Evolutionary conservation across 176 grass and related monocot species (phyloP).

Genomic region (Otatea glauca): DNA sequence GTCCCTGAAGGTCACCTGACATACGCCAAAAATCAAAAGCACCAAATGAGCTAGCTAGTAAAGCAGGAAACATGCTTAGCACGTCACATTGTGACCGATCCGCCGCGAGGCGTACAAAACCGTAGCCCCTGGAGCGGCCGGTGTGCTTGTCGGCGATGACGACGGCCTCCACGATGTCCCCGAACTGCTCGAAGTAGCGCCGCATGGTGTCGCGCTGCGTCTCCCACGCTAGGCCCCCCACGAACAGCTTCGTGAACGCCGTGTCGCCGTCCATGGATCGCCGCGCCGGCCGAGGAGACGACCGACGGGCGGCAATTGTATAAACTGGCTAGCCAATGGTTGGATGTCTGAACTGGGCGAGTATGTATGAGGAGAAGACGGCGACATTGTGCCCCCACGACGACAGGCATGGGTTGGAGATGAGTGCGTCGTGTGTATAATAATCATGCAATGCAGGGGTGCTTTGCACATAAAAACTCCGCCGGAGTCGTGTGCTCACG

Average conservation of each 20-base stretch:
- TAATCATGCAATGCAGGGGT: neutral
- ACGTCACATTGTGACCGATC: neutral
- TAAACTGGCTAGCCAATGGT: conserved; percentile 2
- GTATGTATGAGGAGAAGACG: conserved; percentile 32
- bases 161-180: conserved; percentile 62
- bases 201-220: conserved; percentile 57
- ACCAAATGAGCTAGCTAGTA: neutral
- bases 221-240: conserved; percentile 64
- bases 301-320: conserved; percentile 19
- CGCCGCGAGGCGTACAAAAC: conserved; percentile 48
- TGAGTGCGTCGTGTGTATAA: conserved; percentile 27
- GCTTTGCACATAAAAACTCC: neutral
- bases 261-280: conserved; percentile 52
- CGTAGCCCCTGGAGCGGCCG: conserved; percentile 68
- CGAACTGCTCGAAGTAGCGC: conserved; percentile 63
- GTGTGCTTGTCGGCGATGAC: conserved; percentile 74
- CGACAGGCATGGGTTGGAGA: conserved; percentile 6
- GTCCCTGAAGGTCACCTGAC: conserved; percentile 63
- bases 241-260: conserved; percentile 66
- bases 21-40: neutral
- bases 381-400: conserved; percentile 54
- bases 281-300: neutral
- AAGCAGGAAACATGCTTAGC: neutral
- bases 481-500: neutral
- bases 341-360: conserved; percentile 29